These are phyloP conservation scores for Lasiosphaeriaceae sp. DNA, from an alignment of 495 filamentous ascomycete genomes.

Conservation along the genomic window DNA sequence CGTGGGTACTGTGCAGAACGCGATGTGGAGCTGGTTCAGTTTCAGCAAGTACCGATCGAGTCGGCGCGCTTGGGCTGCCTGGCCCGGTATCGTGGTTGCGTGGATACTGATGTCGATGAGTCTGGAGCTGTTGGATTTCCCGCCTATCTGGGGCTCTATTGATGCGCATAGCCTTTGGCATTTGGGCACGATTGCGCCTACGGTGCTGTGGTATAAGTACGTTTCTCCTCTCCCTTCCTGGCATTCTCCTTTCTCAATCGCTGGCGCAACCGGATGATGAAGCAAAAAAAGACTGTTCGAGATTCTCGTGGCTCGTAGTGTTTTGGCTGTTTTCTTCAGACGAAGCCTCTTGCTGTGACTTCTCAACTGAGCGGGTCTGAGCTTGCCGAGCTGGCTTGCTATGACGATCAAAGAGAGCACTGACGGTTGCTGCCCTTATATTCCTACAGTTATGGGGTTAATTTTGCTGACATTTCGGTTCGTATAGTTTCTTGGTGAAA, in stretches of 20 bases:
- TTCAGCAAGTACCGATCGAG: conserved; percentile 65
- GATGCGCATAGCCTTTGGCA: conserved; percentile 98
- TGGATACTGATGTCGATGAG: conserved; percentile 95
- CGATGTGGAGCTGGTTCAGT: conserved; percentile 83
- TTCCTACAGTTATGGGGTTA: background rate
- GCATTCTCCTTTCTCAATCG: conserved; percentile 16
- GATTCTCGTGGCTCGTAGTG: background rate
- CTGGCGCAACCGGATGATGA: no score
- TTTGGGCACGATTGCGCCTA: conserved; percentile 83
- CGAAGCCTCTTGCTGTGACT: background rate
- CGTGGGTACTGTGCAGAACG: conserved; percentile 73
- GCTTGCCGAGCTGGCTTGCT: no score
- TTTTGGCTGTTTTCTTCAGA: background rate
- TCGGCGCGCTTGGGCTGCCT: conserved; percentile 72
- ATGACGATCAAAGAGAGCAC: no score
- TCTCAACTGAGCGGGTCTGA: no score
- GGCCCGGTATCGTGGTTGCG: conserved; percentile 88
- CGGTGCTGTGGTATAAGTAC: conserved; percentile 93
- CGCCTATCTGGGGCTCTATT: conserved; percentile 74
- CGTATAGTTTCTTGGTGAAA: conserved; percentile 66
- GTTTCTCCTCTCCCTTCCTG: conserved; percentile 32
- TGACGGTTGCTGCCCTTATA: background rate
- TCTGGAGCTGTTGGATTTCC: conserved; percentile 89
- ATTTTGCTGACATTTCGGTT: background rate
- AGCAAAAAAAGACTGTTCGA: no score